Evolutionary conservation across 2,329 filamentous ascomycete species (phyloP).

Genomic region (Fusarium camptoceras): DNA sequence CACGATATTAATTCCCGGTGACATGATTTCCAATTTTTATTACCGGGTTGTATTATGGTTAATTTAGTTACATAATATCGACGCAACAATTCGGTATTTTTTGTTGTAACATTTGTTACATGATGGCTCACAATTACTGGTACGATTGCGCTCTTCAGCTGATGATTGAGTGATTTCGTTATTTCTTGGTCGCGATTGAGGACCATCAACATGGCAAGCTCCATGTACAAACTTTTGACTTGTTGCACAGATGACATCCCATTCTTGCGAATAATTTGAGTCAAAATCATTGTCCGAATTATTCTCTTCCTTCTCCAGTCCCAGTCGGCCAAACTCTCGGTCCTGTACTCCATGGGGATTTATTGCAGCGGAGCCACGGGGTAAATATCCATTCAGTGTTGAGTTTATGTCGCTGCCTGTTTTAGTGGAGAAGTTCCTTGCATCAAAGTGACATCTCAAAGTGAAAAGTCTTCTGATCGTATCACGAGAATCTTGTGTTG

Average conservation of each 20-base stretch:
- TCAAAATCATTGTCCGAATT: not conserved
- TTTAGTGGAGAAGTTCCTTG: slow-evolving; percentile 5
- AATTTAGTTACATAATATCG: not conserved
- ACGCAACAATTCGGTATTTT: not conserved
- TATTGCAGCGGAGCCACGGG: slow-evolving; percentile 10
- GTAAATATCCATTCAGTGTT: not conserved
- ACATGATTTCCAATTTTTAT: not conserved
- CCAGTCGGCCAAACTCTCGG: slow-evolving; percentile 22
- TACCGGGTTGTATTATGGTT: not conserved
- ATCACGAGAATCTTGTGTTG: not conserved
- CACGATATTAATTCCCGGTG: slow-evolving; percentile 9
- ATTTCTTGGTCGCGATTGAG: too few relatives aligned
- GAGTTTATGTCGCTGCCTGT: slow-evolving; percentile 28
- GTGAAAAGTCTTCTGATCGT: slow-evolving; percentile 7
- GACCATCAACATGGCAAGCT: not conserved
- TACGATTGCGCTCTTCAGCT: not conserved
- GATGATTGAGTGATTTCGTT: not conserved
- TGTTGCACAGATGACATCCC: not conserved
- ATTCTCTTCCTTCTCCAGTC: not conserved
- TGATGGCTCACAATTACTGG: too few relatives aligned
- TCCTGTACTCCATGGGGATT: slow-evolving; percentile 24
- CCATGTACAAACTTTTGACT: not conserved
- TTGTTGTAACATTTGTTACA: too few relatives aligned
- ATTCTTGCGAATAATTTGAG: not conserved
- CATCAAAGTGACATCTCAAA: not conserved